Percentiles rank a stretch among this genome's conserved stretches.
phyloP scores from a whole-genome alignment of 768 basidiomycete genomes.

The Tricholoma terreum region DNA sequence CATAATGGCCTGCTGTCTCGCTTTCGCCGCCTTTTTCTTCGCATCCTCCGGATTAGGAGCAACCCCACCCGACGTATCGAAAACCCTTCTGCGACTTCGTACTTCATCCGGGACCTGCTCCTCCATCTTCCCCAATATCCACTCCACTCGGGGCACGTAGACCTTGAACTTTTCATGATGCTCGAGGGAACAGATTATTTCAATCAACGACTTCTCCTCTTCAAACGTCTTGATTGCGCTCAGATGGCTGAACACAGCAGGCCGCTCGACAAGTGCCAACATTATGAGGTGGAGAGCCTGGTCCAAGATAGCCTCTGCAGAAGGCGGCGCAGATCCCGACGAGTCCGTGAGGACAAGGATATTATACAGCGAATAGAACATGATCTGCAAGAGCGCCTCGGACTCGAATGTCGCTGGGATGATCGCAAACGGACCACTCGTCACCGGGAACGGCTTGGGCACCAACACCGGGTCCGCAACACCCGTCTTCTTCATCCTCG shows the following conservation, averaged over 20 bases:
- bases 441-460: slow-evolving; percentile 66
- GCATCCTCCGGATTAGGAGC: slow-evolving; percentile 57
- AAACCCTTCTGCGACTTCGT: slow-evolving; percentile 41
- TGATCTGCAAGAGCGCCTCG: slow-evolving; percentile 70
- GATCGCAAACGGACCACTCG: slow-evolving; percentile 63
- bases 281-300: slow-evolving; percentile 84
- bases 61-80: slow-evolving; percentile 30
- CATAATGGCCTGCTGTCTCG: slow-evolving; percentile 92
- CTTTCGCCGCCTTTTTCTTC: slow-evolving; percentile 84
- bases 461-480: slow-evolving; percentile 68
- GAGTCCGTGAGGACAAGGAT: slow-evolving; percentile 64
- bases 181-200: slow-evolving; percentile 75
- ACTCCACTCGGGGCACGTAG: slow-evolving; percentile 67
- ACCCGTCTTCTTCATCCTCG: slow-evolving; percentile 60
- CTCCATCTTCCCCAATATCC: slow-evolving; percentile 68
- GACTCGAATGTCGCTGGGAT: slow-evolving; percentile 66
- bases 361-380: slow-evolving; percentile 81
- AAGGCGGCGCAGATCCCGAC: slow-evolving; percentile 60
- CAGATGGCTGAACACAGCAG: slow-evolving; percentile 56
- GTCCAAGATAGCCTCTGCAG: slow-evolving; percentile 88
- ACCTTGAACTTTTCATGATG: slow-evolving; percentile 71
- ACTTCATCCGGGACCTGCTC: slow-evolving; percentile 58
- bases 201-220: slow-evolving; percentile 59
- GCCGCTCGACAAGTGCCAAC: slow-evolving; percentile 76
- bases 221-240: slow-evolving; percentile 55